Conservation (phyloP, 164 flowering plant species). For the Hamamelis virginiana region DNA sequence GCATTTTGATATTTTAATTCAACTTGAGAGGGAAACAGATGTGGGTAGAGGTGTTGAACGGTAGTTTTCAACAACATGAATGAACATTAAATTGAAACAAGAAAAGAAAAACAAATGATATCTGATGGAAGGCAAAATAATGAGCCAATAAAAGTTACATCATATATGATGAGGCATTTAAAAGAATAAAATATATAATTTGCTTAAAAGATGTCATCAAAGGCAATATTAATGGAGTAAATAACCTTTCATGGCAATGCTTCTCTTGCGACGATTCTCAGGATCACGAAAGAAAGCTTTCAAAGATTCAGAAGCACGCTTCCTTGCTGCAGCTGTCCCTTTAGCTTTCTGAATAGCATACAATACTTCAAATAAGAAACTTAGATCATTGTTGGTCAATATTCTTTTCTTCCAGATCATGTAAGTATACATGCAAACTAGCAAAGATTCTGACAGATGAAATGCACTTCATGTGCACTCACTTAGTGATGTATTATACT, state of each 20-base stretch:
- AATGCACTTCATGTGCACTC: neutral
- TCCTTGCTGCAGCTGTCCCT: conserved; percentile 83
- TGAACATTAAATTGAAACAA: too few relatives aligned
- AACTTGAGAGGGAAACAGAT: too few relatives aligned
- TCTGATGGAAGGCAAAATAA: neutral
- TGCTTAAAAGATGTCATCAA: neutral
- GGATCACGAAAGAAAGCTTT: conserved; percentile 81
- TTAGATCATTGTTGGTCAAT: neutral
- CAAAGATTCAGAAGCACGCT: conserved; percentile 70
- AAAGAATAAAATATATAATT: too few relatives aligned
- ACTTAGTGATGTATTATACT: too few relatives aligned
- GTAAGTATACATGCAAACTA: neutral
- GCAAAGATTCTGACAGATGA: neutral
- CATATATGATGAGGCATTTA: neutral
- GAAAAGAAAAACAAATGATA: too few relatives aligned
- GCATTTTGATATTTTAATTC: too few relatives aligned
- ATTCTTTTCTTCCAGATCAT: neutral
- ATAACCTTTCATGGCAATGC: conserved; percentile 85
- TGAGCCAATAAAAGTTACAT: neutral
- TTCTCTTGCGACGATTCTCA: conserved; percentile 81
- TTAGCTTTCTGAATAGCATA: conserved; percentile 66
- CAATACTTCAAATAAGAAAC: neutral
- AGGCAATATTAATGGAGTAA: neutral
- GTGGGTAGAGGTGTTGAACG: too few relatives aligned
- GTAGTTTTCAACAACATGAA: too few relatives aligned